Evolutionary conservation across 306 rosid species (phyloP).

Genomic region (Trifolium repens): DNA sequence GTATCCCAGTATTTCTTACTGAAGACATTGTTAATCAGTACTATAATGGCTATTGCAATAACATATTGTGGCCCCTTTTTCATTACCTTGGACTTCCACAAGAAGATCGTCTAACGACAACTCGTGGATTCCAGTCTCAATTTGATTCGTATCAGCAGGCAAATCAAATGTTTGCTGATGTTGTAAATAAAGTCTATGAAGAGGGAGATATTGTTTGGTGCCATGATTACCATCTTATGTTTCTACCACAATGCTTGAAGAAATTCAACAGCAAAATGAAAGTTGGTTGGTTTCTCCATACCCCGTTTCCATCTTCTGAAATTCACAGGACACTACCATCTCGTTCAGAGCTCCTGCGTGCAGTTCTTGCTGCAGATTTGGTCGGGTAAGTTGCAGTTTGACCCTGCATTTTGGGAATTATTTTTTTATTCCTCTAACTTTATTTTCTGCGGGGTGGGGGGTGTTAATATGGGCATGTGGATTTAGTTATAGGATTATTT

Average conservation of each 20-base stretch:
- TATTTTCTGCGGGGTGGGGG: neutral
- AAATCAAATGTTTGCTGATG: conserved; percentile 93
- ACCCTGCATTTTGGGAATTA: conserved; percentile 26
- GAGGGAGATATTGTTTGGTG: conserved; percentile 98
- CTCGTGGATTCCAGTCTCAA: conserved; percentile 90
- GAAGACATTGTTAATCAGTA: conserved; percentile 91
- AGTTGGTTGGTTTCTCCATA: conserved; percentile 99
- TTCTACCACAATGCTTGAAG: conserved; percentile 90
- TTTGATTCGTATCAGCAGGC: conserved; percentile 91
- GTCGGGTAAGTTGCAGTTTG: conserved; percentile 73
- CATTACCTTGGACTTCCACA: conserved; percentile 97
- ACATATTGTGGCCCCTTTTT: conserved; percentile 95
- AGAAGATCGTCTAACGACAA: conserved; percentile 96
- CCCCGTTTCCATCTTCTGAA: conserved; percentile 98
- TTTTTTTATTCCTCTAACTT: neutral
- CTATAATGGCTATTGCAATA: conserved; percentile 97
- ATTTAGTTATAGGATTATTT: no score
- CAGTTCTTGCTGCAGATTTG: conserved; percentile 94
- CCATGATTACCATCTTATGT: conserved; percentile 97
- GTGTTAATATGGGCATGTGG: no score
- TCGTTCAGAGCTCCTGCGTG: conserved; percentile 78
- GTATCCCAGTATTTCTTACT: conserved; percentile 93
- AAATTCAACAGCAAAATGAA: conserved; percentile 74
- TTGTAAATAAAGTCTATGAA: conserved; percentile 75
- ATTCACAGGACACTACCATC: conserved; percentile 94